Evolutionary conservation across 345 rosid species (phyloP), one percentile per base, ranked within the genome.

Genomic region (Pugionium dolabratum): DNA sequence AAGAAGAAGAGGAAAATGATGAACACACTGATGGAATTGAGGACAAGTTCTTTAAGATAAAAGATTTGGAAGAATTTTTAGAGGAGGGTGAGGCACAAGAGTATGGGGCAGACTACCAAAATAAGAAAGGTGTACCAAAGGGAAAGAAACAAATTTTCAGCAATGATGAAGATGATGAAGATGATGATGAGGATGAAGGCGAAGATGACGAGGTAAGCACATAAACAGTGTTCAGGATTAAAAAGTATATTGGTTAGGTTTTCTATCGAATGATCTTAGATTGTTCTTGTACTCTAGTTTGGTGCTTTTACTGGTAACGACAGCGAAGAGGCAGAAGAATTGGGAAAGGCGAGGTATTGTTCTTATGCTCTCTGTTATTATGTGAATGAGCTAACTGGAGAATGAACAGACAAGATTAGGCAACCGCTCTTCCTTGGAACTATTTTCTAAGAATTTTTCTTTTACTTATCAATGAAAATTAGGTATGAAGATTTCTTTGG

Each of bases 401-500:
- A 34, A 60, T 52, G 5, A 4, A 51, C 11, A 10, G 43, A 53
- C 32, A n/a, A 35, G 56, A 36, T 7, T 25, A 52, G 6, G 33
- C 41, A 5, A 18, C 37, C 36, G 6, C 18, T 30, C 8, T 53
- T 42, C 35, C 44, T 56, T 57, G 5, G 36, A 33, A 26, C 27
- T 18, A 11, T 55, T 36, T 47, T 54, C 39, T 54, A 31, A 47
- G 18, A 5, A 39, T 40, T 32, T 9, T 2, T 8, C 1, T 32
- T 31, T 6, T 37, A 2, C 27, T 66, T 33, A 3, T 65, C 39
- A 30, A 27, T 62, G 47, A 49, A 50, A 30, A 65, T 30, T 74
- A 90, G 99, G 74, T 90, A 90, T 67, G 82, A 80, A 72, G 99
- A 90, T 66, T 94, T 90, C 77, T 94, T 84, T 69, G 91, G 86